Conservation (phyloP, 352 stramenopile species). For the Poterioochromonas sp. region DNA sequence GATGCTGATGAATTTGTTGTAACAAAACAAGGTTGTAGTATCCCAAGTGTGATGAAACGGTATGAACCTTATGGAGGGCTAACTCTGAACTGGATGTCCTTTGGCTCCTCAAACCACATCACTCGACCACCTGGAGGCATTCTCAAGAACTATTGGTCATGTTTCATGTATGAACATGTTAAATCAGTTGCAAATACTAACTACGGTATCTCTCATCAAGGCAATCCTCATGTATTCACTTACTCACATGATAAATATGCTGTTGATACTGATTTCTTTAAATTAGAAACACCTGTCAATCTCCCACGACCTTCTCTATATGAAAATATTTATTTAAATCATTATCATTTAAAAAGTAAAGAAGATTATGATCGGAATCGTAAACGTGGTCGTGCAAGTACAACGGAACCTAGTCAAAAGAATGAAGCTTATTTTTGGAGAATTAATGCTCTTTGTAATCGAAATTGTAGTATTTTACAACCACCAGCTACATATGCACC, state of each 20-base stretch:
- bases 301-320: no score
- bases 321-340: background rate
- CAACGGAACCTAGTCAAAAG: background rate
- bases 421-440: background rate
- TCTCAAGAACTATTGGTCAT: background rate
- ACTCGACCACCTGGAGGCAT: background rate
- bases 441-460: background rate
- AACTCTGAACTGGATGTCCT: background rate
- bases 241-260: background rate
- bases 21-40: background rate
- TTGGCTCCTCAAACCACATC: background rate
- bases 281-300: no score
- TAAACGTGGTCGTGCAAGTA: background rate
- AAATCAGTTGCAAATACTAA: background rate
- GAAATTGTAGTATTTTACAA: no score
- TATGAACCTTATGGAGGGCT: background rate
- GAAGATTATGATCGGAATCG: background rate
- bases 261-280: background rate
- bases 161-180: background rate
- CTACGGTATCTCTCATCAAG: background rate
- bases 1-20: conserved; percentile 9
- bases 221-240: background rate
- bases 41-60: background rate
- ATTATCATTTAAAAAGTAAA: background rate
- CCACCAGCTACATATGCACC: no score